Evolutionary conservation across 129 eudicot species (phyloP).

Genomic region (Ambrosia artemisiifolia): DNA sequence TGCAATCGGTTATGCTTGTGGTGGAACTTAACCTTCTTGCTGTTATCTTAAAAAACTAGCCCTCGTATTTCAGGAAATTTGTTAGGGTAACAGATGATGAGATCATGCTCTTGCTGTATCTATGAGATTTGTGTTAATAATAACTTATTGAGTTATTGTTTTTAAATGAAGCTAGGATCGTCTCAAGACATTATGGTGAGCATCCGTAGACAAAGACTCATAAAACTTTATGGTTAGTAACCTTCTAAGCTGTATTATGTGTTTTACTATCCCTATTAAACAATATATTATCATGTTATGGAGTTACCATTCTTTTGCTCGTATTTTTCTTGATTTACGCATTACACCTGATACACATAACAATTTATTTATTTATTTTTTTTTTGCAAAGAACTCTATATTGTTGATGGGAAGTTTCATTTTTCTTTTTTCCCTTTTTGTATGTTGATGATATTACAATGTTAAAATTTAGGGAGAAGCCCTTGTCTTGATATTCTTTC

Average conservation of each 20-base stretch:
- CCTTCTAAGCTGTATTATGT: background rate
- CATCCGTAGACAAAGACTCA: constrained; percentile 91
- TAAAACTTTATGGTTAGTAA: constrained; percentile 67
- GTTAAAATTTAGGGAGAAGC: constrained; percentile 43
- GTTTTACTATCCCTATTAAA: constrained; percentile 1
- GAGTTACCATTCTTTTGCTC: background rate
- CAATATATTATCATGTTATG: background rate
- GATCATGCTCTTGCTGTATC: background rate
- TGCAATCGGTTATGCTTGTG: too few species aligned
- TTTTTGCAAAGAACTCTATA: background rate
- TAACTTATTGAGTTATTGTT: background rate
- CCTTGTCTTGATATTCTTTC: constrained; percentile 47
- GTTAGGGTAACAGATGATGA: background rate
- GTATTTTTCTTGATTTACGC: background rate
- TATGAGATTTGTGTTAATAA: background rate
- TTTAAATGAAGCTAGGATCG: constrained; percentile 26
- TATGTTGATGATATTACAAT: constrained; percentile 13
- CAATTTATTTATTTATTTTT: too few species aligned
- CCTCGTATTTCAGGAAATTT: background rate
- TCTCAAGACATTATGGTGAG: constrained; percentile 72
- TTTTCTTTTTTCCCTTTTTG: background rate
- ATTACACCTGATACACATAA: background rate
- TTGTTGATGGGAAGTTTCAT: background rate
- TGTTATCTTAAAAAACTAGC: too few species aligned
- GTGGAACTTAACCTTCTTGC: too few species aligned